Evolutionary conservation across 305 asterid genomes (phyloP), one percentile per base, ranked within the genome.

Genomic region (Ilex paraguariensis): DNA sequence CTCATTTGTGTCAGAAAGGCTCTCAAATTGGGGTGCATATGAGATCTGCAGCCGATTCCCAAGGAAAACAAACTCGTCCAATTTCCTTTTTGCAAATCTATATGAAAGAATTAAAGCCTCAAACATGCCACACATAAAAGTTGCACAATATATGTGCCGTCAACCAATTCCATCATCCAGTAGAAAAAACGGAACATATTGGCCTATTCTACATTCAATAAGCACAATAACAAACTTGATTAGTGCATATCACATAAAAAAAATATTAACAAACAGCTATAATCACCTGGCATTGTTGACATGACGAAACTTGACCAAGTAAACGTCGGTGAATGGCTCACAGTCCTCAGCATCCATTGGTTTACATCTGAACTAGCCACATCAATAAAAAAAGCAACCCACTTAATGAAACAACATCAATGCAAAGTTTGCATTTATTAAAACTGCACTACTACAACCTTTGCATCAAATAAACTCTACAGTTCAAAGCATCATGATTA

Each of bases 261-360:
- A 2, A 57, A 40, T 33, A 32, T 58, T 49, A 65, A 3, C 10
- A 45, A 56, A 48, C 30, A 13, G 49, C 57, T 48, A 67, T 16
- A 60, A 69, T 75, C 71, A 88, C 95, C 94, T 90, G 75, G 98
- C 92, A 82, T 89, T 92, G 69, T 74, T 79, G 54, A 87, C 42
- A 68, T 74, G 84, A 61, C 63, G 75, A 82, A 83, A 92, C 81
- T 85, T 92, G 78, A 92, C 77, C 95, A 95, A 87, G 68, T 79
- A 92, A 70, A 92, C 95, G 70, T 87, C 97, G 10, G 98, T 87
- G 62, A 77, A 89, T 10, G 70, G 72, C 75, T 87, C 93, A 65
- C 97, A 89, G 13, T 92, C 98, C 74, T 87, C 98, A 2, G 75
- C 97, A 67, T 92, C 97, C 96, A 92, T 85, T 7, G 97, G 96